phyloP scores from a whole-genome alignment of 768 basidiomycete genomes.

The Astraeus odoratus region DNA sequence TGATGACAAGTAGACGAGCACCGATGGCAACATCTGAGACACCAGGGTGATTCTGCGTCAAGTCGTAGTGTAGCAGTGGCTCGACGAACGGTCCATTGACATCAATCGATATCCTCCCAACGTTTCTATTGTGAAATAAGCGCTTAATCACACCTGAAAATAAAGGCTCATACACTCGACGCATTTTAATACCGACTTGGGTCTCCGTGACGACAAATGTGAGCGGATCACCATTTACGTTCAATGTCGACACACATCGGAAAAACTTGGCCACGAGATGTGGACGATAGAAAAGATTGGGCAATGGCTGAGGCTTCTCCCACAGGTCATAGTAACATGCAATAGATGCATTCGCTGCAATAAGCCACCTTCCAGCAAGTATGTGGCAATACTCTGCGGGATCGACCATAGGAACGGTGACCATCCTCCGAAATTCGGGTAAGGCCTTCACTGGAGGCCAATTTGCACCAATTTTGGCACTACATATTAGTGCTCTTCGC shows the following conservation, averaged over 20 bases:
- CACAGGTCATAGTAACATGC: constrained; percentile 1
- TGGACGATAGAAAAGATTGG: constrained; percentile 1
- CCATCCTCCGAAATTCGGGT: background rate
- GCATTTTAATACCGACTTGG: background rate
- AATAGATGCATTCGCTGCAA: background rate
- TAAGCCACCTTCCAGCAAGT: constrained; percentile 6
- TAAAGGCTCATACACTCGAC: constrained; percentile 3
- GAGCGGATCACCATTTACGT: constrained; percentile 1
- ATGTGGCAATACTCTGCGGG: background rate
- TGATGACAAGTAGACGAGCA: constrained; percentile 4
- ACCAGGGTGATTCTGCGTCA: background rate
- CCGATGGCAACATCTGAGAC: background rate
- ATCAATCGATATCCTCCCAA: background rate
- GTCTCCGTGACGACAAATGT: constrained; percentile 7
- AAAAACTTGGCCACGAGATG: constrained; percentile 5
- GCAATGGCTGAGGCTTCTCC: background rate
- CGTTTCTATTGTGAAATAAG: background rate
- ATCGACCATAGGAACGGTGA: background rate
- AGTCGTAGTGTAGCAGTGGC: constrained; percentile 1
- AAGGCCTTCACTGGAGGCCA: constrained; percentile 1
- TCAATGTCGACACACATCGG: constrained; percentile 2
- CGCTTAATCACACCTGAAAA: background rate
- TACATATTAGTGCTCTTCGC: background rate
- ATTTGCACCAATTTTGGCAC: constrained; percentile 3
- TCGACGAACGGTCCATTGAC: background rate